Percentiles rank a stretch among this genome's conserved stretches.
These are phyloP conservation scores for Nicotiana undulata DNA, from an alignment of 257 asterid genomes.

Conservation along the genomic window DNA sequence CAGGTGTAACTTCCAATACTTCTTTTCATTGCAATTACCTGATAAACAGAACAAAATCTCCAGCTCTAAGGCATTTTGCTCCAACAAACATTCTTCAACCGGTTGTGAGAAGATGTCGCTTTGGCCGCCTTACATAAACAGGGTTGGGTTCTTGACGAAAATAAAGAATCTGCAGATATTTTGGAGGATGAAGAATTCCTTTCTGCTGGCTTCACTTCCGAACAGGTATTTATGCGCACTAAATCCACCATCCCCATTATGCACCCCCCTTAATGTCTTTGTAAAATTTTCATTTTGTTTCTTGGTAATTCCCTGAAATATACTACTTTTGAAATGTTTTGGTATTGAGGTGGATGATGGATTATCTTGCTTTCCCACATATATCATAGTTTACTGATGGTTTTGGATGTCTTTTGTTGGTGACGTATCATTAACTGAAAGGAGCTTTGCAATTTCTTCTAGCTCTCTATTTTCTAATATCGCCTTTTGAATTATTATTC, in stretches of 20 bases:
- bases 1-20: neutral
- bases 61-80: slow-evolving; percentile 89
- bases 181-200: slow-evolving; percentile 33
- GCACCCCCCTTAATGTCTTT: neutral
- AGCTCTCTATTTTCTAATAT: too few species aligned
- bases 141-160: slow-evolving; percentile 25
- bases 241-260: neutral
- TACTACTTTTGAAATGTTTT: neutral
- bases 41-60: slow-evolving; percentile 85
- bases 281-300: neutral
- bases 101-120: slow-evolving; percentile 88
- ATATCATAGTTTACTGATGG: neutral
- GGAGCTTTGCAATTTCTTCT: neutral
- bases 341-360: too few species aligned
- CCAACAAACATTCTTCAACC: slow-evolving; percentile 99
- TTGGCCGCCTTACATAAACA: slow-evolving; percentile 76
- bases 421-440: neutral
- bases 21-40: slow-evolving; percentile 38
- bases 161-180: slow-evolving; percentile 22
- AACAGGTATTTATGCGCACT: slow-evolving; percentile 7
- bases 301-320: too few species aligned
- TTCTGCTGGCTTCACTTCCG: slow-evolving; percentile 13
- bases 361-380: neutral
- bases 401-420: neutral
- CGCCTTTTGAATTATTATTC: neutral